Evolutionary conservation across 2,329 filamentous ascomycete genomes (phyloP), one percentile per base, ranked within the genome.

Genomic region (Hysterium pulicare): DNA sequence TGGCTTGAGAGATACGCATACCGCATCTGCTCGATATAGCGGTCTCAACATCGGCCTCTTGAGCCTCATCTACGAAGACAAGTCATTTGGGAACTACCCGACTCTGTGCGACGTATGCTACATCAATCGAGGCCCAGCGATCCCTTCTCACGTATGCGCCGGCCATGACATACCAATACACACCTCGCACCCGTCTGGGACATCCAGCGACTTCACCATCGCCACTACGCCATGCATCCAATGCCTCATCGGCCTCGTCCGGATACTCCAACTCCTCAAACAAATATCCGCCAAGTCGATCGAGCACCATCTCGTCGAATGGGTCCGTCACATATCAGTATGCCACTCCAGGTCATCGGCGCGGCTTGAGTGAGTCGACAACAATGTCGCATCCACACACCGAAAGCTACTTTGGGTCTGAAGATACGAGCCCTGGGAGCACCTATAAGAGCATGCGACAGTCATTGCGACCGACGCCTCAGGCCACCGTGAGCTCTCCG

Each of bases 291-390:
- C 72, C 77, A 41, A 84, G 81, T 58, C 71, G 75, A 41, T 80
- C 82, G 30, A 88, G 84, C 64, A 86, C 86, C 36, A 73, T 84
- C 51, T 87, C 85, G 15, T 91, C 87, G 23, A 77, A 81, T 49
- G 77, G 77, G n/a, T 88, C 87, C 24, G 81, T 79, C 62, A 73
- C 73, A 34, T 79, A 80, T 42, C 58, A 57, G 21, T 52, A 69
- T 44, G 62, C 59, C 22, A 60, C 64, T 40, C 53, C 64, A 38
- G 75, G 76, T 37, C 87, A 91, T 60, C 86, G 82, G 65, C 81
- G 88, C 62, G 86, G 86, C 47, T 77, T 83, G 65, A 91, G 87
- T 68, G 87, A 93, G 72, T 78, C 78, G 44, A 76, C 76, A 46
- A 73, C 74, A 33, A 76, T 82, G 59, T 62, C 75, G 53, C 67